Evolutionary conservation across 345 rosid species (phyloP).

Genomic region (Brassica rapa): DNA sequence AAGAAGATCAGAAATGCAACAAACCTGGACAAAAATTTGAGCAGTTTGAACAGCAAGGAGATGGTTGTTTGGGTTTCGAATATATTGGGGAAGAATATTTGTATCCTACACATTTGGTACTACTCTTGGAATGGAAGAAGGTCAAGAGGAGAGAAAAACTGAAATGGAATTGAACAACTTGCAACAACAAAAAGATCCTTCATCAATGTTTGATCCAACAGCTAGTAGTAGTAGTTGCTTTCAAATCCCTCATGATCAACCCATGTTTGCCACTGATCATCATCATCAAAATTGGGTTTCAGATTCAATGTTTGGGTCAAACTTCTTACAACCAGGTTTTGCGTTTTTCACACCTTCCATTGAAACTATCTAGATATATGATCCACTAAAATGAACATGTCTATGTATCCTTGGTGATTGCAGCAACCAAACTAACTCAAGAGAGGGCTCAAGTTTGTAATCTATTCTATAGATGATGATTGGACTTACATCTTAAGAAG

Average conservation of each 20-base stretch:
- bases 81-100: slow-evolving; percentile 57
- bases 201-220: slow-evolving; percentile 45
- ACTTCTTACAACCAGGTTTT: slow-evolving; percentile 62
- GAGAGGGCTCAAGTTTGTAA: neutral
- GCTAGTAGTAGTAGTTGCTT: slow-evolving; percentile 43
- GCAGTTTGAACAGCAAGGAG: slow-evolving; percentile 49
- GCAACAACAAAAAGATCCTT: slow-evolving; percentile 44
- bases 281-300: slow-evolving; percentile 41
- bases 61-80: slow-evolving; percentile 53
- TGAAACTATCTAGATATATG: neutral
- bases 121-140: slow-evolving; percentile 43
- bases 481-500: slow-evolving; percentile 13
- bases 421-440: slow-evolving; percentile 39
- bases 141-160: slow-evolving; percentile 46
- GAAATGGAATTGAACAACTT: slow-evolving; percentile 54
- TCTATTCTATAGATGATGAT: slow-evolving; percentile 9
- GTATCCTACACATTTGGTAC: slow-evolving; percentile 29
- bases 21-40: slow-evolving; percentile 39
- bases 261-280: neutral
- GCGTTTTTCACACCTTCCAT: slow-evolving; percentile 27
- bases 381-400: slow-evolving; percentile 9
- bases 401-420: slow-evolving; percentile 19
- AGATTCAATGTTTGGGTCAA: slow-evolving; percentile 59
- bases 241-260: slow-evolving; percentile 52
- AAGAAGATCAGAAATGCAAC: slow-evolving; percentile 49